phyloP scores from a whole-genome alignment of 805 yeast species.

The Nakazawaea populi region DNA sequence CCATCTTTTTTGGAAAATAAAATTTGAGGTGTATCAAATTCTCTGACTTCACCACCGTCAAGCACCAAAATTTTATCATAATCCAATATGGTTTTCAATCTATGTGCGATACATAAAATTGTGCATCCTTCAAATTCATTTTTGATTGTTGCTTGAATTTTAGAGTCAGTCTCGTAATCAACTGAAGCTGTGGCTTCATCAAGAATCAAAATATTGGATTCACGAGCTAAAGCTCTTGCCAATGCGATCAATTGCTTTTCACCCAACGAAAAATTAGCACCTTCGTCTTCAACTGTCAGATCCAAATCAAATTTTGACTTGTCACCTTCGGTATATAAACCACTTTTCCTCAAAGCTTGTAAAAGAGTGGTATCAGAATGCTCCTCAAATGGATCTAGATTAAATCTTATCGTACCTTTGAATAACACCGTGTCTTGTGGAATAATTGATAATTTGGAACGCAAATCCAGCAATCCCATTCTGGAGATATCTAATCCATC shows the following conservation, averaged over 20 bases:
- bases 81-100: conserved; percentile 54
- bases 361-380: conserved; percentile 46
- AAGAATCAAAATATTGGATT: conserved; percentile 52
- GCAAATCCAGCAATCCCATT: conserved; percentile 46
- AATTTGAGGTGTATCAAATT: conserved; percentile 46
- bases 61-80: conserved; percentile 57
- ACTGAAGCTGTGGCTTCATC: conserved; percentile 80
- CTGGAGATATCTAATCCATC: conserved; percentile 53
- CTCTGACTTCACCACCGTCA: conserved; percentile 49
- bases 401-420: conserved; percentile 50
- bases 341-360: conserved; percentile 54
- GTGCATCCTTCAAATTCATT: conserved; percentile 58
- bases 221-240: conserved; percentile 65
- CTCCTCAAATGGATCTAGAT: conserved; percentile 57
- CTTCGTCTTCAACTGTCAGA: conserved; percentile 58
- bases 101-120: conserved; percentile 67
- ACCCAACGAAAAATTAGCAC: conserved; percentile 64
- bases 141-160: conserved; percentile 55
- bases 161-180: conserved; percentile 65
- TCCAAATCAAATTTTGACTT: conserved; percentile 54
- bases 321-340: conserved; percentile 35
- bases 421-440: conserved; percentile 71
- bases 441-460: conserved; percentile 58
- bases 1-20: conserved; percentile 37
- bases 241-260: conserved; percentile 66